These are phyloP conservation scores for Galeopsis tetrahit DNA, from an alignment of 257 asterid genomes.

Conservation along the genomic window DNA sequence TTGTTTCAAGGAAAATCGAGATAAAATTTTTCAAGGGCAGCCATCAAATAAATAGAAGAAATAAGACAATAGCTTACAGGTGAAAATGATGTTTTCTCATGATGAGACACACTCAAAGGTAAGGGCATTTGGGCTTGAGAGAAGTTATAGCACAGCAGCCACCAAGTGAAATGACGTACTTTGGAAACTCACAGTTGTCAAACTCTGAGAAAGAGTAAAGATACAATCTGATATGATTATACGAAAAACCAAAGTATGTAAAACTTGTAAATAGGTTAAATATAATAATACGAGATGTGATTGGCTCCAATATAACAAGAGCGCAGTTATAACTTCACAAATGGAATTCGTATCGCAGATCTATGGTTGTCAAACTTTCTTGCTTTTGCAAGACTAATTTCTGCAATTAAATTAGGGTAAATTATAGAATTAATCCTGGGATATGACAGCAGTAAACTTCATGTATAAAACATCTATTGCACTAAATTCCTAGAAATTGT, in stretches of 20 bases:
- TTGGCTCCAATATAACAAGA: too few relatives aligned
- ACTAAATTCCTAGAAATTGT: neutral
- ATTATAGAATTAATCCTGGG: slow-evolving; percentile 23
- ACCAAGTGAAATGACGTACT: slow-evolving; percentile 86
- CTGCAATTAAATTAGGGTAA: slow-evolving; percentile 52
- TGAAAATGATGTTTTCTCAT: slow-evolving; percentile 79
- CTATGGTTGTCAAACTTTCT: slow-evolving; percentile 76
- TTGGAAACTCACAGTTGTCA: slow-evolving; percentile 70
- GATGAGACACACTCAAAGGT: slow-evolving; percentile 87
- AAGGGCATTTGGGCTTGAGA: too few relatives aligned
- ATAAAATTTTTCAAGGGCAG: slow-evolving; percentile 4
- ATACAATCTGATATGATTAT: slow-evolving; percentile 29
- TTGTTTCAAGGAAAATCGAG: slow-evolving; percentile 22
- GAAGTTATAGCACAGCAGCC: slow-evolving; percentile 88
- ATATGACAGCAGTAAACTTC: slow-evolving; percentile 4
- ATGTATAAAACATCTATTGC: slow-evolving; percentile 17
- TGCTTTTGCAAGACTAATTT: slow-evolving; percentile 96
- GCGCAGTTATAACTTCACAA: slow-evolving; percentile 55
- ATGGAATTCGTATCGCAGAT: slow-evolving; percentile 83
- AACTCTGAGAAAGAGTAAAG: slow-evolving; percentile 62
- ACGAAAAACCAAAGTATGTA: neutral
- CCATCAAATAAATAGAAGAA: neutral
- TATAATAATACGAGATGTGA: too few relatives aligned
- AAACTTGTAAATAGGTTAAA: too few relatives aligned
- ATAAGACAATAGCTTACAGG: slow-evolving; percentile 61